Evolutionary conservation across 2,329 filamentous ascomycete species (phyloP).

Genomic region (Aspergillus sp.): DNA sequence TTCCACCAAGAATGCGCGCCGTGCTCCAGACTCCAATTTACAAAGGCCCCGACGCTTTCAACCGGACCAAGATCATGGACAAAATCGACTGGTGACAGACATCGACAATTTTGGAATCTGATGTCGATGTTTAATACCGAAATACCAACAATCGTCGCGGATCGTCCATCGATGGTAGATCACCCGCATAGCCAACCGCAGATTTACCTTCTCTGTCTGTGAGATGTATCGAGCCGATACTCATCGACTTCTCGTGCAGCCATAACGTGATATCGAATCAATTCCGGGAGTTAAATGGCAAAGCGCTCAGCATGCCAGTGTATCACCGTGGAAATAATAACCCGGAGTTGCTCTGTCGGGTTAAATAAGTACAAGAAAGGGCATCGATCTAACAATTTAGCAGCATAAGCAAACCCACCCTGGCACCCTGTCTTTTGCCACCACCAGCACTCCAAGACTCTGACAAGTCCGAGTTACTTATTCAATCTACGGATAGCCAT

Average conservation of each 20-base stretch:
- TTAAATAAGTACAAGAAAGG: background rate
- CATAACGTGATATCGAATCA: background rate
- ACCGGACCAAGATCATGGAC: background rate
- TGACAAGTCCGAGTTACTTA: background rate
- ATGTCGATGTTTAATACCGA: background rate
- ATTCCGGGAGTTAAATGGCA: background rate
- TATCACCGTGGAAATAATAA: conserved; percentile 1
- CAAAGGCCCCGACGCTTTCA: background rate
- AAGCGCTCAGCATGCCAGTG: background rate
- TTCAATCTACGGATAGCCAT: background rate
- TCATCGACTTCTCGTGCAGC: background rate
- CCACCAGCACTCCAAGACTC: background rate
- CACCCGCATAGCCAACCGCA: conserved; percentile 5
- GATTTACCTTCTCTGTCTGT: background rate
- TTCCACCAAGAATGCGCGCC: background rate
- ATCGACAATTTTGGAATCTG: background rate
- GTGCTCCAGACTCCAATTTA: background rate
- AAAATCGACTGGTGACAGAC: background rate
- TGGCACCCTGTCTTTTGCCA: conserved; percentile 4
- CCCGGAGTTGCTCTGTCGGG: background rate
- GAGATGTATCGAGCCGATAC: background rate
- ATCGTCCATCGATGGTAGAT: conserved; percentile 13
- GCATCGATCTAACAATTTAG: background rate
- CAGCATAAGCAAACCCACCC: background rate
- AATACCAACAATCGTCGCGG: background rate